phyloP scores from a whole-genome alignment of 2,329 filamentous ascomycete genomes.

The Trichoderma arundinaceum region DNA sequence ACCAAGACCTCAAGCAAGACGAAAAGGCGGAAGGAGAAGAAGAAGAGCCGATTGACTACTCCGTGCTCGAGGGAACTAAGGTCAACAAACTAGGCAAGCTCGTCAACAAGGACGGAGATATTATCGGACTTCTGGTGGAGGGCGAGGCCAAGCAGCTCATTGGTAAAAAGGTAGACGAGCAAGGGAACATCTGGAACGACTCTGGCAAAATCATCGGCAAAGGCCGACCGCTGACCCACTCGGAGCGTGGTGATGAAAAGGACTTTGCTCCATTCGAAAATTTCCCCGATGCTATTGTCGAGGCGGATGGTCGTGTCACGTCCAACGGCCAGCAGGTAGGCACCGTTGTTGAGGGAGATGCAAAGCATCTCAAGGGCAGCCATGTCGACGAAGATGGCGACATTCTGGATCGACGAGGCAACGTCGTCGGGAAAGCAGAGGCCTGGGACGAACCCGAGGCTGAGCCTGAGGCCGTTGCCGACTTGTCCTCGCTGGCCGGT shows the following conservation, averaged over 20 bases:
- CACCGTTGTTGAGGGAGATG: constrained; percentile 66
- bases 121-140: constrained; percentile 67
- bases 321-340: constrained; percentile 63
- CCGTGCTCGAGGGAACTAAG: constrained; percentile 57
- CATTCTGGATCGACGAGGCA: constrained; percentile 70
- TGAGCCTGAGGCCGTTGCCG: constrained; percentile 59
- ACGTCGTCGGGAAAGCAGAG: constrained; percentile 69
- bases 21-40: constrained; percentile 36
- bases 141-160: constrained; percentile 68
- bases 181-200: constrained; percentile 75
- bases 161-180: constrained; percentile 67
- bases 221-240: constrained; percentile 63
- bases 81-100: constrained; percentile 66
- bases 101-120: constrained; percentile 57
- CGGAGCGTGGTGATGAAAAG: constrained; percentile 56
- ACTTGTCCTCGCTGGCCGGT: constrained; percentile 68
- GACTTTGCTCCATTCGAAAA: constrained; percentile 62
- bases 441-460: constrained; percentile 63
- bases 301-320: constrained; percentile 58
- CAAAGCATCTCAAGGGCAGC: constrained; percentile 67
- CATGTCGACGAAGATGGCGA: constrained; percentile 72
- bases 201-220: constrained; percentile 70
- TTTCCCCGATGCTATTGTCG: constrained; percentile 60
- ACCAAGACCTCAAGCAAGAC: neutral
- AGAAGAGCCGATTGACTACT: constrained; percentile 50